A percentile compares a stretch with the other conserved stretches of the same genome.
Conservation (phyloP, 2,329 filamentous ascomycete genomes). For the Xylaria sp. region DNA sequence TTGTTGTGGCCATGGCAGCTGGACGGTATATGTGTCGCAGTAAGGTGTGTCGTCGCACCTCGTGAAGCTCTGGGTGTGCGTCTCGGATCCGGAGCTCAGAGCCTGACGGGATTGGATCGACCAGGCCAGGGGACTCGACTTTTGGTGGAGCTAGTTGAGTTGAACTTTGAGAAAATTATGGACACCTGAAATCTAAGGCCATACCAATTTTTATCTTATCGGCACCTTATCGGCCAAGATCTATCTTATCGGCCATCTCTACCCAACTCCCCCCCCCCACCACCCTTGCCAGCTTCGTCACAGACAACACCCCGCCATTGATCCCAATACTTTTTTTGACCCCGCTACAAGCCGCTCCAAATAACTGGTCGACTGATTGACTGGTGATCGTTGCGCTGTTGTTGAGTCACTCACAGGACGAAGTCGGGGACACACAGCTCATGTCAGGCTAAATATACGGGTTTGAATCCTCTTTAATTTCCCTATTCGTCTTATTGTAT, state of each 20-base stretch:
- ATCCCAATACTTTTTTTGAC: conserved; percentile 36
- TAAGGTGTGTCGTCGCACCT: conserved; percentile 29
- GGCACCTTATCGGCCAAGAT: not conserved
- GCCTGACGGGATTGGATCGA: conserved; percentile 3
- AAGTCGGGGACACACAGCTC: conserved; percentile 8
- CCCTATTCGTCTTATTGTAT: not conserved
- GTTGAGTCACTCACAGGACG: conserved; percentile 35
- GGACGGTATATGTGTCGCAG: not conserved
- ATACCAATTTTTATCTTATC: conserved; percentile 32
- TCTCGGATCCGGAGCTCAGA: too few species aligned
- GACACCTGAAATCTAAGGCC: conserved; percentile 37
- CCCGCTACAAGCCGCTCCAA: conserved; percentile 40
- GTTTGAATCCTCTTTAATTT: not conserved
- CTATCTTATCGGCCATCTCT: conserved; percentile 17
- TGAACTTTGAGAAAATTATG: conserved; percentile 29
- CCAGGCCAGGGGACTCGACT: not conserved
- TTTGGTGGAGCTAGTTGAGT: conserved; percentile 28
- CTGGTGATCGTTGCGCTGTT: conserved; percentile 4
- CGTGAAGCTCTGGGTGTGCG: conserved; percentile 35
- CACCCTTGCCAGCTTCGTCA: not conserved
- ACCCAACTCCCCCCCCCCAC: not conserved
- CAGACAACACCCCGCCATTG: conserved; percentile 35
- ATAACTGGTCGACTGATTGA: conserved; percentile 21
- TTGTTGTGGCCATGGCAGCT: conserved; percentile 61
- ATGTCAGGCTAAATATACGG: conserved; percentile 1